phyloP scores from a whole-genome alignment of 768 basidiomycete species.

The Mycena albidolilacea region DNA sequence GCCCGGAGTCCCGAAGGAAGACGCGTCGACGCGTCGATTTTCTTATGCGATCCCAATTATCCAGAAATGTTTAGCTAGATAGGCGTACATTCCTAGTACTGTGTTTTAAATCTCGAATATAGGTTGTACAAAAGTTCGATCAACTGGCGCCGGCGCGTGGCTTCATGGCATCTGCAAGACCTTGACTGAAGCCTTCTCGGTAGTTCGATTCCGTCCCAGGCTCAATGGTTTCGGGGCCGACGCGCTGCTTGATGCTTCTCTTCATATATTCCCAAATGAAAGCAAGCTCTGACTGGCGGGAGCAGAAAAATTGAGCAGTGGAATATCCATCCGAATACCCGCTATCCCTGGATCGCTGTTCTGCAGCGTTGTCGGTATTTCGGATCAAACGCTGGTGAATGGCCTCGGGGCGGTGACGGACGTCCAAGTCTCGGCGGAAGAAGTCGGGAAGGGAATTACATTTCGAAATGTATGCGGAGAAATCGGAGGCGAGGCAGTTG shows the following conservation, averaged over 20 bases:
- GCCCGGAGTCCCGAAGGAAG: not conserved
- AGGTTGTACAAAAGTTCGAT: not conserved
- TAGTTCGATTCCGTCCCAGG: conserved; percentile 62
- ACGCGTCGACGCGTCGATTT: no score
- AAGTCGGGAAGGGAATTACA: conserved; percentile 21
- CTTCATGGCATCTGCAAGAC: conserved; percentile 62
- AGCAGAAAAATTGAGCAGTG: conserved; percentile 70
- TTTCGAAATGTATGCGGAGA: conserved; percentile 63
- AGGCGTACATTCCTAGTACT: not conserved
- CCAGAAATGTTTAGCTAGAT: not conserved
- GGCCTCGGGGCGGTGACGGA: conserved; percentile 45
- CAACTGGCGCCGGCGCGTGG: not conserved
- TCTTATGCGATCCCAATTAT: no score
- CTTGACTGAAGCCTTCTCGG: conserved; percentile 61
- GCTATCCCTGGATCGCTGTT: conserved; percentile 45
- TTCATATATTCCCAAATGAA: conserved; percentile 73
- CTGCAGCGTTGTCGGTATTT: conserved; percentile 28
- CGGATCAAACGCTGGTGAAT: conserved; percentile 40
- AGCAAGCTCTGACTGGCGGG: conserved; percentile 66
- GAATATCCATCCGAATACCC: conserved; percentile 76
- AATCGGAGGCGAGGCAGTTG: conserved; percentile 67
- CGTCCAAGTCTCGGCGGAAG: not conserved
- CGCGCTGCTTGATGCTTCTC: conserved; percentile 57
- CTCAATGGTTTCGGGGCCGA: conserved; percentile 52
- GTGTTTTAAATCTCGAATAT: not conserved